phyloP scores from a whole-genome alignment of 371 early-diverging fungal species.

The Mucor piriformis region DNA sequence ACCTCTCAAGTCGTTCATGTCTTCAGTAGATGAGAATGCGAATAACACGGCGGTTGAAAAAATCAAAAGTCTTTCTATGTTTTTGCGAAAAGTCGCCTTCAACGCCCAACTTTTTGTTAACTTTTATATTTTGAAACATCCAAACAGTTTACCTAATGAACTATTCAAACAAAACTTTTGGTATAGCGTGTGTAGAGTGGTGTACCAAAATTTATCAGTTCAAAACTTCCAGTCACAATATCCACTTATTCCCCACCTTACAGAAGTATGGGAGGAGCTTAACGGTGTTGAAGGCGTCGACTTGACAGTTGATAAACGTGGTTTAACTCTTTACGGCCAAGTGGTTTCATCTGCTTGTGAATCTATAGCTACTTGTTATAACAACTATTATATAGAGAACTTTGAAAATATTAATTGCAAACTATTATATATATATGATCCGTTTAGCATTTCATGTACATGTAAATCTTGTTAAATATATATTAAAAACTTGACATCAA shows the following conservation, averaged over 20 bases:
- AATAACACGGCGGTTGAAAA: not conserved
- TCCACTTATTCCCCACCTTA: not conserved
- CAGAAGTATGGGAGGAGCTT: not conserved
- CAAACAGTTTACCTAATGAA: not conserved
- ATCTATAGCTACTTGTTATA: not conserved
- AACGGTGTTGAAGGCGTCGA: not conserved
- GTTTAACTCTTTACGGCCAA: not conserved
- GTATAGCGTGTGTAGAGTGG: not conserved
- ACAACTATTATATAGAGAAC: constrained; percentile 2
- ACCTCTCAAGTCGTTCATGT: not conserved
- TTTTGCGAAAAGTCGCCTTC: constrained; percentile 3
- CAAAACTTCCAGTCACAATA: not conserved
- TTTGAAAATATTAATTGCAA: not conserved
- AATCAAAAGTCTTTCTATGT: not conserved
- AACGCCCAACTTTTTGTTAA: not conserved
- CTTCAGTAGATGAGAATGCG: not conserved
- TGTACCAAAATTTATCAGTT: not conserved
- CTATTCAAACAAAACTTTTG: constrained; percentile 6
- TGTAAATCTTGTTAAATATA: not conserved
- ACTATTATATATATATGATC: not conserved
- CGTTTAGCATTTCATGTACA: not conserved
- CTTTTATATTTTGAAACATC: not conserved
- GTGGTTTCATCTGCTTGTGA: constrained; percentile 2
- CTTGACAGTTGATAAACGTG: not conserved
- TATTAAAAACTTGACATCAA: not conserved